phyloP scores from a whole-genome alignment of 2,329 filamentous ascomycete genomes.

The Intubia oerlemansii region DNA sequence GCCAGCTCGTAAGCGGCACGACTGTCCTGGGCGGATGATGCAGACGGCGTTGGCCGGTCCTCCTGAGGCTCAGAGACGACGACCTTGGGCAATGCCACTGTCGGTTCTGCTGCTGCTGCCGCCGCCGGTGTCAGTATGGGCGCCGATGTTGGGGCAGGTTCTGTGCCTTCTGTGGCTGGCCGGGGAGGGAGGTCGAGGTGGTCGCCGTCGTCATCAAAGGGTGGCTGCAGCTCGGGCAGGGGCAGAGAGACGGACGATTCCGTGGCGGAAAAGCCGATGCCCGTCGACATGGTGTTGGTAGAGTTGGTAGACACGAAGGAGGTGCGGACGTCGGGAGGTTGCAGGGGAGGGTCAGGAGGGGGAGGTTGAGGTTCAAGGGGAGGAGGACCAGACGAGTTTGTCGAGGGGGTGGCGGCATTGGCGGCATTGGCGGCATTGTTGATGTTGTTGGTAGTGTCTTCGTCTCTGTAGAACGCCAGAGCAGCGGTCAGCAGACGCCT shows the following conservation, averaged over 20 bases:
- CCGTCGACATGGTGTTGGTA: conserved; percentile 1
- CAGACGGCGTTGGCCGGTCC: no score
- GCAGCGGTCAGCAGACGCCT: conserved; percentile 4
- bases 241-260: conserved; percentile 2
- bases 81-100: no score
- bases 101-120: background rate
- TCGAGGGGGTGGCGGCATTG: no score
- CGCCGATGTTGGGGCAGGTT: background rate
- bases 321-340: background rate
- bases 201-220: background rate
- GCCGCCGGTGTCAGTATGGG: background rate
- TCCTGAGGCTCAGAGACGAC: no score
- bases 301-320: conserved; percentile 2
- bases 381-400: no score
- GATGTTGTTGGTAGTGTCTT: background rate
- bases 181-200: no score
- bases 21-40: background rate
- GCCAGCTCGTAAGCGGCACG: conserved; percentile 24
- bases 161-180: no score
- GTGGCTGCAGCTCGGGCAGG: background rate
- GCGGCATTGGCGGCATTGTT: background rate
- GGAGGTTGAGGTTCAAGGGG: no score
- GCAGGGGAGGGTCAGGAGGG: no score
- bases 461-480: background rate
- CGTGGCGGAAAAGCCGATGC: conserved; percentile 1